These are phyloP conservation scores for Verbena officinalis DNA, from an alignment of 257 asterid genomes.

Conservation along the genomic window DNA sequence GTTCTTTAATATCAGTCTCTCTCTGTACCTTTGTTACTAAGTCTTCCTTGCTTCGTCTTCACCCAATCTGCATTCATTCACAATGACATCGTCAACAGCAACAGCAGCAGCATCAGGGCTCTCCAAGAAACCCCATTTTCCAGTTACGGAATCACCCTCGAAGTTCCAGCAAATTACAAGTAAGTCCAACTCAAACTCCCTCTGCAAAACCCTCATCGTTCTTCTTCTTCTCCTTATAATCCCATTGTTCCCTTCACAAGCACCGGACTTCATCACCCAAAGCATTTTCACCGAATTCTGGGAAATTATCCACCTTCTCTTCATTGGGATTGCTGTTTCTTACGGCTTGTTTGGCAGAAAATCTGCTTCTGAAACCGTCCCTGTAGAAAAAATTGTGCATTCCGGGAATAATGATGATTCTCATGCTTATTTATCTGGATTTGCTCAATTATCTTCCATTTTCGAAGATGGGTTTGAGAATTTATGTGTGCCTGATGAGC, in stretches of 20 bases:
- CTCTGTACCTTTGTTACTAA: constrained; percentile 38
- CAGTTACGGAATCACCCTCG: constrained; percentile 31
- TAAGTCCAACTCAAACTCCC: constrained; percentile 52
- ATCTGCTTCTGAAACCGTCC: constrained; percentile 30
- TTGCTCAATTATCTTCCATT: constrained; percentile 54
- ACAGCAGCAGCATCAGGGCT: constrained; percentile 38
- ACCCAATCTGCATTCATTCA: constrained; percentile 55
- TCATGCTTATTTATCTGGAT: constrained; percentile 46
- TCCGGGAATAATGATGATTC: constrained; percentile 36
- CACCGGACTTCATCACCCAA: constrained; percentile 62
- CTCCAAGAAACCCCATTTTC: constrained; percentile 44
- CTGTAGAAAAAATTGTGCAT: constrained; percentile 25
- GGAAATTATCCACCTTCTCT: constrained; percentile 80
- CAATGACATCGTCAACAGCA: too few relatives aligned
- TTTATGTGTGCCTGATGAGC: constrained; percentile 52
- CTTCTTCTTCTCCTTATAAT: constrained; percentile 51
- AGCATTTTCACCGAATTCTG: constrained; percentile 49
- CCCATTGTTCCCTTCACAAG: constrained; percentile 74
- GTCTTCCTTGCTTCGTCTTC: constrained; percentile 63
- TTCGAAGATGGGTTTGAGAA: constrained; percentile 62
- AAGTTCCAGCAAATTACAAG: constrained; percentile 34
- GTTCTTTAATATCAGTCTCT: neutral
- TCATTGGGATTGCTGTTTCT: constrained; percentile 77
- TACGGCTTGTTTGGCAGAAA: constrained; percentile 73
- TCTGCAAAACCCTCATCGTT: constrained; percentile 51